Evolutionary conservation across 129 eudicot genomes (phyloP), one percentile per base, ranked within the genome.

Genomic region (Logfia minima): DNA sequence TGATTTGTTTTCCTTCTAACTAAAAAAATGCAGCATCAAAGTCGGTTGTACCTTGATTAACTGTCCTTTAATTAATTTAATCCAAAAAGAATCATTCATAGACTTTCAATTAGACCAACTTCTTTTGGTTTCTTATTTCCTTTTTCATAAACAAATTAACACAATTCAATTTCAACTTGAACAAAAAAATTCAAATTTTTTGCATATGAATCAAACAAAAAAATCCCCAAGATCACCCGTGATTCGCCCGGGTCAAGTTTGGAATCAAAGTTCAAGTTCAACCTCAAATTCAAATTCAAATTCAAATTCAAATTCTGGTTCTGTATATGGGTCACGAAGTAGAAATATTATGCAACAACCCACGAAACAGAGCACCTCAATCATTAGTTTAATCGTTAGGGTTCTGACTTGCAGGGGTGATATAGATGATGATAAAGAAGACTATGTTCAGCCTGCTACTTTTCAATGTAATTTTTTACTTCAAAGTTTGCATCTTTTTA

Each of bases 141-240:
- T 19, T 21, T 37, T 4, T 10, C 9, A 16, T 63, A 21, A 28
- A 59, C 64, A 61, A 60, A 62, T 71, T 18, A 65, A 65, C 32
- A 45, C 9, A 69, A 76, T 61, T 39, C 18, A 68, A 43, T 3
- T 5, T 7, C 24, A 68, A 43, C 8, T 8, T 3, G 53, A 17
- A 52, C 73, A 22, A 21, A n/a, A n/a, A n/a, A n/a, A n/a, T n/a
- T n/a, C n/a, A n/a, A n/a, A n/a, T n/a, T n/a, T n/a, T 53, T 45
- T 79, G 75, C 72, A 73, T 59, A 89, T 87, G 89, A 89, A 81
- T 81, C 84, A 81, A 58, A 31, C 88, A 83, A 52, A 28, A 62
- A 72, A 70, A 72, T 77, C 88, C 73, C 85, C 88, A 62, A 83
- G 66, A 72, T 81, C 89, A 75, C 85, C 88, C 73, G 80, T 68